Conservation (phyloP, 495 filamentous ascomycete genomes). For the Clavariopsis aquatica region DNA sequence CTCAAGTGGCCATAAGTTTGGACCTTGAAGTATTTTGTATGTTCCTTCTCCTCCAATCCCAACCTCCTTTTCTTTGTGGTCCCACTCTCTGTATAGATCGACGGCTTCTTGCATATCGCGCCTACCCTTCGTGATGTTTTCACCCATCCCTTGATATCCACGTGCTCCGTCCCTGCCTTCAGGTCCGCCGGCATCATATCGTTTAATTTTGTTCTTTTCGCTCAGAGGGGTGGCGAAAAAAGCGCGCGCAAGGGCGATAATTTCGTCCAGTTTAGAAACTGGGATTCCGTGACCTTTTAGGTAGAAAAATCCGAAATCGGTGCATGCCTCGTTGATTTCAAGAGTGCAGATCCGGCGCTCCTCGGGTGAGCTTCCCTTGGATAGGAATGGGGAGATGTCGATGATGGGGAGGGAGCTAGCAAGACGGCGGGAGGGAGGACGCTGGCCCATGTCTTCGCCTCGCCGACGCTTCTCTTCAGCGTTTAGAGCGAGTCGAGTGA, state of each 20-base stretch:
- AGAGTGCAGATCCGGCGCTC: conserved; percentile 13
- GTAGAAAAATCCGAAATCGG: conserved; percentile 44
- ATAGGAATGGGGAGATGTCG: conserved; percentile 39
- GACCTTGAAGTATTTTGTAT: conserved; percentile 34
- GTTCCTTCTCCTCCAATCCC: conserved; percentile 12
- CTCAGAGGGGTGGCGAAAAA: conserved; percentile 40
- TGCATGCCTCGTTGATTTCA: conserved; percentile 38
- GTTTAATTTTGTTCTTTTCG: conserved; percentile 39
- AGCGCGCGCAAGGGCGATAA: conserved; percentile 38
- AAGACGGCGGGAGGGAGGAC: too few species aligned
- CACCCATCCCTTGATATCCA: conserved; percentile 42
- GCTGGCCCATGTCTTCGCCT: too few species aligned
- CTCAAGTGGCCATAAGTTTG: conserved; percentile 40
- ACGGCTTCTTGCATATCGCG: conserved; percentile 42
- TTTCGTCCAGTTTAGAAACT: conserved; percentile 21
- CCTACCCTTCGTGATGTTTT: conserved; percentile 39
- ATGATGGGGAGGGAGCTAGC: conserved; percentile 42
- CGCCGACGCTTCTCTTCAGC: too few species aligned
- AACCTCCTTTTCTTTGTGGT: background rate
- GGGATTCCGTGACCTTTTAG: conserved; percentile 43
- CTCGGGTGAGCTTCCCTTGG: too few species aligned
- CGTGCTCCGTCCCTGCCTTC: conserved; percentile 39
- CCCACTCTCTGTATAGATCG: conserved; percentile 41
- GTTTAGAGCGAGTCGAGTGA: too few species aligned
- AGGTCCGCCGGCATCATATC: conserved; percentile 30